A percentile compares a stretch with the other conserved stretches of the same genome.
Evolutionary conservation across 164 flowering plant genomes (phyloP).

Genomic region (Litsea cubeba): DNA sequence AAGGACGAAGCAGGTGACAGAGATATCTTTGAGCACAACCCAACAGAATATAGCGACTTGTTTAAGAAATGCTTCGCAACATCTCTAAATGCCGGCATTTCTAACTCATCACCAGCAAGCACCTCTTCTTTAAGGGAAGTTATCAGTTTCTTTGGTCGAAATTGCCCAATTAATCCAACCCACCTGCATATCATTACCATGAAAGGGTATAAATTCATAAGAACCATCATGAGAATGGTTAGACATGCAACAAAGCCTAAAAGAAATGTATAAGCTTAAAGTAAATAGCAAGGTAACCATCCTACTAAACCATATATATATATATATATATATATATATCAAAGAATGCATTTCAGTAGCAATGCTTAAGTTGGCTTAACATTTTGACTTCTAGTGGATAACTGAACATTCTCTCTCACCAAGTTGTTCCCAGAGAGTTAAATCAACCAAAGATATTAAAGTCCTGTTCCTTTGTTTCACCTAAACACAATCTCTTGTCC

Average conservation of each 20-base stretch:
- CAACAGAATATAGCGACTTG: conserved; percentile 67
- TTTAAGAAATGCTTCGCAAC: conserved; percentile 56
- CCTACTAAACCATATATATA: background rate
- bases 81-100: conserved; percentile 42
- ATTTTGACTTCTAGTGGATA: background rate
- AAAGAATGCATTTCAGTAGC: background rate
- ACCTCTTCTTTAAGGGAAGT: conserved; percentile 57
- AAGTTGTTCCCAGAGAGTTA: background rate
- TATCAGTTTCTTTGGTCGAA: conserved; percentile 75
- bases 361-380: background rate
- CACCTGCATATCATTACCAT: conserved; percentile 42
- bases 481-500: background rate
- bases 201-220: too few species aligned
- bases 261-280: background rate
- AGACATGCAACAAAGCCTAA: background rate
- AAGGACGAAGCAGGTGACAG: conserved; percentile 42
- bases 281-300: background rate
- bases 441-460: background rate
- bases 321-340: too few species aligned
- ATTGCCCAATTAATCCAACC: conserved; percentile 71
- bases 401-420: background rate
- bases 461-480: background rate
- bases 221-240: background rate
- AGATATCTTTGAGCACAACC: conserved; percentile 46
- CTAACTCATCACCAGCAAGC: conserved; percentile 34